A percentile compares a stretch with the other conserved stretches of the same genome.
Conservation (phyloP, 2,329 filamentous ascomycete species). For the Trichoderma hamatum region DNA sequence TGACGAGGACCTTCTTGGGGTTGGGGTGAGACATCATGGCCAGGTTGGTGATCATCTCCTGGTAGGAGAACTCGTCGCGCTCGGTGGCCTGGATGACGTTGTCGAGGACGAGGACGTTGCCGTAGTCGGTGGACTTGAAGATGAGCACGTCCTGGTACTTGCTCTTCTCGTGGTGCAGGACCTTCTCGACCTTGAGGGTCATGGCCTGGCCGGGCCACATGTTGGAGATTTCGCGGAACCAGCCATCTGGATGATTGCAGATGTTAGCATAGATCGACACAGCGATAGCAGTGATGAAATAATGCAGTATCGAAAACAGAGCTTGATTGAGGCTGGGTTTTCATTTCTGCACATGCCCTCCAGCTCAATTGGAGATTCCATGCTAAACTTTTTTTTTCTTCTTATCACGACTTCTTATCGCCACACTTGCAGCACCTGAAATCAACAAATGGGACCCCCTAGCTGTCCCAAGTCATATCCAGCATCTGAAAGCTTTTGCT, state of each 20-base stretch:
- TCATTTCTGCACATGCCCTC: neutral
- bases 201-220: constrained; percentile 99
- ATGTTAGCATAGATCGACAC: neutral
- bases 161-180: constrained; percentile 98
- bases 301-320: neutral
- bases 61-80: constrained; percentile 98
- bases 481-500: neutral
- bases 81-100: constrained; percentile 99
- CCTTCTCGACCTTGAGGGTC: constrained; percentile 96
- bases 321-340: neutral
- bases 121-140: constrained; percentile 97
- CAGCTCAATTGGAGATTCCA: neutral
- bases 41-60: constrained; percentile 99
- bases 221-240: constrained; percentile 98
- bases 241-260: constrained; percentile 75
- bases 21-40: constrained; percentile 98
- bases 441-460: neutral
- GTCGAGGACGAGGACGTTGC: constrained; percentile 94
- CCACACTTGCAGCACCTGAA: neutral
- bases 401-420: constrained; percentile 15
- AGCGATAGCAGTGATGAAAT: neutral
- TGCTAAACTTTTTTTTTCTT: neutral
- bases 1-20: constrained; percentile 97
- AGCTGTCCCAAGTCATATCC: neutral
- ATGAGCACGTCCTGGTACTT: constrained; percentile 98